These are phyloP conservation scores for Lecanicillium sp. DNA, from an alignment of 2,329 filamentous ascomycete genomes.

Conservation along the genomic window DNA sequence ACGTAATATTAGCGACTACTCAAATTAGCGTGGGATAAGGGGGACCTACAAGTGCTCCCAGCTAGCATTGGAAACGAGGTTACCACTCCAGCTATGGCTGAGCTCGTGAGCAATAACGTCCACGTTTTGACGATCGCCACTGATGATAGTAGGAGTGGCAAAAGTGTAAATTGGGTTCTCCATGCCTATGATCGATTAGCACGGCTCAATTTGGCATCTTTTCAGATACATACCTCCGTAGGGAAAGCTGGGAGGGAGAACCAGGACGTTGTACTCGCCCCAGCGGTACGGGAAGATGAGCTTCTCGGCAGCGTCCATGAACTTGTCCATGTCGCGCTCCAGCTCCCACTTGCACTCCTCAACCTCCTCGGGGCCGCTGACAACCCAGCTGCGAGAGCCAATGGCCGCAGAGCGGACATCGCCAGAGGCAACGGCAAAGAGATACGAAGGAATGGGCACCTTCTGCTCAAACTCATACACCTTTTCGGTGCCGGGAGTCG, in stretches of 20 bases:
- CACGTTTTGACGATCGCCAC: slow-evolving; percentile 82
- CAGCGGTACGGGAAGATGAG: slow-evolving; percentile 83
- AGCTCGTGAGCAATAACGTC: slow-evolving; percentile 92
- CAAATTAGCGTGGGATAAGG: too few species aligned
- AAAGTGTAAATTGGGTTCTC: slow-evolving; percentile 95
- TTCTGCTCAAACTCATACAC: slow-evolving; percentile 84
- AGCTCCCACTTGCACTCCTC: slow-evolving; percentile 84
- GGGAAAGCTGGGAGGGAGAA: slow-evolving; percentile 84
- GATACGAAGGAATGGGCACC: slow-evolving; percentile 88
- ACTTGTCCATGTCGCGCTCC: slow-evolving; percentile 84
- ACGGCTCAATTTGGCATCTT: neutral
- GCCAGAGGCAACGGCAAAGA: slow-evolving; percentile 85
- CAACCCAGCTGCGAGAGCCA: slow-evolving; percentile 77
- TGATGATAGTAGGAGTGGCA: slow-evolving; percentile 90
- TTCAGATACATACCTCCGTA: slow-evolving; percentile 59
- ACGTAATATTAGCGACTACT: neutral
- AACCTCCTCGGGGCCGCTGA: slow-evolving; percentile 82
- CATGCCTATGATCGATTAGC: slow-evolving; percentile 50
- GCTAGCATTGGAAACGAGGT: slow-evolving; percentile 69
- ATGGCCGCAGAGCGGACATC: slow-evolving; percentile 83
- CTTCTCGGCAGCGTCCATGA: slow-evolving; percentile 78
- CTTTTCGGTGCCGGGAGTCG: slow-evolving; percentile 43
- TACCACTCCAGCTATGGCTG: slow-evolving; percentile 79
- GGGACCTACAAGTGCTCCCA: slow-evolving; percentile 70
- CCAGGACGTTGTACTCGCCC: slow-evolving; percentile 91